Conservation (phyloP, 2,329 filamentous ascomycete genomes). For the Scytalidium sp. region DNA sequence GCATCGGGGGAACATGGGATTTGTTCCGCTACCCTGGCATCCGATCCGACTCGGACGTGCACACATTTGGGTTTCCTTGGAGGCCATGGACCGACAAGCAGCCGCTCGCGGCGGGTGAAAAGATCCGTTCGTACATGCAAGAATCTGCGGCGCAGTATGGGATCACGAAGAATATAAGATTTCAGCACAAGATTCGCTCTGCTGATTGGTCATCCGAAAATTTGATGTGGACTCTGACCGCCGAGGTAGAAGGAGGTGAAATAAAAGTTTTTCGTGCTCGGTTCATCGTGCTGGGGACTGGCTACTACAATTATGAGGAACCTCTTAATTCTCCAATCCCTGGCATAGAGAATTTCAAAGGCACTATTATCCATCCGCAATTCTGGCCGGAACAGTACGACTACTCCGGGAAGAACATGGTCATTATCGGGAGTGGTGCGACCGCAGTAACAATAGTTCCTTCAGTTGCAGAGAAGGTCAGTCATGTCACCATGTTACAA, state of each 20-base stretch:
- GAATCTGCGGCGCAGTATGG: slow-evolving; percentile 46
- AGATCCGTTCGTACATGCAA: slow-evolving; percentile 53
- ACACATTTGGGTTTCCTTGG: slow-evolving; percentile 66
- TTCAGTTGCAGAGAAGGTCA: slow-evolving; percentile 59
- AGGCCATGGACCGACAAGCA: slow-evolving; percentile 59
- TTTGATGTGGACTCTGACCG: slow-evolving; percentile 50
- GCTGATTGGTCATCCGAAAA: slow-evolving; percentile 53
- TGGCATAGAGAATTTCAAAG: slow-evolving; percentile 57
- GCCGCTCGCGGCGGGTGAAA: slow-evolving; percentile 47
- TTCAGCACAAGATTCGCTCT: slow-evolving; percentile 43
- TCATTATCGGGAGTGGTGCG: slow-evolving; percentile 50
- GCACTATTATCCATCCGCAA: slow-evolving; percentile 64
- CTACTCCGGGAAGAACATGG: slow-evolving; percentile 51
- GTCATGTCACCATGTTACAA: slow-evolving; percentile 74
- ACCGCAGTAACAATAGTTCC: slow-evolving; percentile 77
- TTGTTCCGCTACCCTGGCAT: slow-evolving; percentile 75
- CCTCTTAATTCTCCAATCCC: slow-evolving; percentile 53
- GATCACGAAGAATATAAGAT: slow-evolving; percentile 54
- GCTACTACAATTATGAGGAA: slow-evolving; percentile 62
- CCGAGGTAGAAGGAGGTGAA: slow-evolving; percentile 30
- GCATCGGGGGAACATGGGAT: slow-evolving; percentile 76
- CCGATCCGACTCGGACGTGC: slow-evolving; percentile 59
- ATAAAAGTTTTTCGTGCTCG: slow-evolving; percentile 31
- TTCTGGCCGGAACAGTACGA: slow-evolving; percentile 70
- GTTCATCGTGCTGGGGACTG: slow-evolving; percentile 58